Conservation (phyloP, 257 asterid genomes). For the Misopates orontium region DNA sequence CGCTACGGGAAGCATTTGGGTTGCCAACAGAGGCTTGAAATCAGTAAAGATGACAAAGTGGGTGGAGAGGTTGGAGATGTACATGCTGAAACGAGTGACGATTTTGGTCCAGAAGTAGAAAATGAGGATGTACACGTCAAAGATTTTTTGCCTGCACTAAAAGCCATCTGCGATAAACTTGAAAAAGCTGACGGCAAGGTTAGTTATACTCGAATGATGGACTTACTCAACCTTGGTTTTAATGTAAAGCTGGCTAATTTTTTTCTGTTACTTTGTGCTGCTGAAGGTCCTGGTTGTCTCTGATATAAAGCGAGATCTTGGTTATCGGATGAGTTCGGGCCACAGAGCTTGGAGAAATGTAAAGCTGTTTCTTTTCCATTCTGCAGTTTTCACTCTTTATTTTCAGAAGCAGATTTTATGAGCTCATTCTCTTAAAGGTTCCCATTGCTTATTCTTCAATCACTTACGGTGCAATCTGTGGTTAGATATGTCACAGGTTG, state of each 20-base stretch:
- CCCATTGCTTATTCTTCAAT: slow-evolving; percentile 19
- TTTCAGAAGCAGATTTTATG: slow-evolving; percentile 11
- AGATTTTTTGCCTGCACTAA: slow-evolving; percentile 77
- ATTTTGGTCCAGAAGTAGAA: slow-evolving; percentile 39
- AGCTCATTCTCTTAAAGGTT: slow-evolving; percentile 13
- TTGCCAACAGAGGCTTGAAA: slow-evolving; percentile 82
- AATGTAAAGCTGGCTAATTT: slow-evolving; percentile 28
- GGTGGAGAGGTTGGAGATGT: slow-evolving; percentile 49
- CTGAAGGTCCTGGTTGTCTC: slow-evolving; percentile 82
- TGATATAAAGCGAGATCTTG: slow-evolving; percentile 81
- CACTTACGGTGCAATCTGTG: slow-evolving; percentile 34
- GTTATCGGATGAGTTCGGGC: slow-evolving; percentile 63
- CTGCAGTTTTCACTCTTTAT: slow-evolving; percentile 7
- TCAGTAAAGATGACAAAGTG: slow-evolving; percentile 56
- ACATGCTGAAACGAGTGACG: slow-evolving; percentile 45
- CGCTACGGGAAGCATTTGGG: slow-evolving; percentile 90
- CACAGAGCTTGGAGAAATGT: slow-evolving; percentile 93
- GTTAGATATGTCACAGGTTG: slow-evolving; percentile 76
- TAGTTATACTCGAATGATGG: slow-evolving; percentile 29
- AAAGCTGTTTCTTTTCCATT: slow-evolving; percentile 18
- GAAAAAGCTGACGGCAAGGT: slow-evolving; percentile 87
- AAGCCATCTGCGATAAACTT: slow-evolving; percentile 80
- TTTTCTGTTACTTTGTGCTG: slow-evolving; percentile 28
- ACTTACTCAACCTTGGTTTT: slow-evolving; percentile 25
- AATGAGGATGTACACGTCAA: slow-evolving; percentile 64